These are phyloP conservation scores for Terana coerulea DNA, from an alignment of 768 basidiomycete genomes.

Conservation along the genomic window DNA sequence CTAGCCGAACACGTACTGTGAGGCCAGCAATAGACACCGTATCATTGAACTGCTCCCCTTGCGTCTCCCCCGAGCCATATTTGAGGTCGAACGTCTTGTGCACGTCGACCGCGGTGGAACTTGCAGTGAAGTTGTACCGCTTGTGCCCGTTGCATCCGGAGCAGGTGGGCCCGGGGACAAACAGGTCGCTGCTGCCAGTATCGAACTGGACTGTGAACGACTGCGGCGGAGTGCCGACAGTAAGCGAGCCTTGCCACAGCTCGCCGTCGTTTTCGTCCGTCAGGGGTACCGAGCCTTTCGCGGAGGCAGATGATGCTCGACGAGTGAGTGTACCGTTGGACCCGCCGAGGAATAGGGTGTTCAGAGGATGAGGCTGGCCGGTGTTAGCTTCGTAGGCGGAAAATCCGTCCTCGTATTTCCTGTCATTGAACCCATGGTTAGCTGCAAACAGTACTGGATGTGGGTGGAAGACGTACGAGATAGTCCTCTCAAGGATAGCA, in stretches of 20 bases:
- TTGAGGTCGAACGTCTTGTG: constrained; percentile 26
- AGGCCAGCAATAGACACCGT: constrained; percentile 37
- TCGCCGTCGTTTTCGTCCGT: constrained; percentile 23
- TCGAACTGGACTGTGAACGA: constrained; percentile 38
- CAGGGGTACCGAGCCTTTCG: constrained; percentile 11
- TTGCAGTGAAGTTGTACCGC: constrained; percentile 26
- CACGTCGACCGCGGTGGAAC: constrained; percentile 29
- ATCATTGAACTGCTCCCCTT: constrained; percentile 40
- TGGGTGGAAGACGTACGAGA: neutral
- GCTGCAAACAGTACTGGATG: neutral
- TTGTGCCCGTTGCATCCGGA: constrained; percentile 25
- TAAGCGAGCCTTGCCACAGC: constrained; percentile 35
- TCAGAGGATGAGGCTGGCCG: constrained; percentile 7
- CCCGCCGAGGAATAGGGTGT: neutral
- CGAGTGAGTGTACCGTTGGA: neutral
- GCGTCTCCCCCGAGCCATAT: constrained; percentile 38
- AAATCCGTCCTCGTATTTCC: constrained; percentile 11
- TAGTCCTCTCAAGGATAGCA: neutral
- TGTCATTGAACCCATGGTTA: neutral
- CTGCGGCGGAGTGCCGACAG: constrained; percentile 35
- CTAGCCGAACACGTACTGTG: constrained; percentile 12
- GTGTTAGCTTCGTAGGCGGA: constrained; percentile 8
- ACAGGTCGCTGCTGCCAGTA: constrained; percentile 30
- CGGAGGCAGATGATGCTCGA: constrained; percentile 18
- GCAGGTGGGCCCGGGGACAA: constrained; percentile 28